Conservation (phyloP, 164 flowering plant genomes). For the Cinnamomum chago region DNA sequence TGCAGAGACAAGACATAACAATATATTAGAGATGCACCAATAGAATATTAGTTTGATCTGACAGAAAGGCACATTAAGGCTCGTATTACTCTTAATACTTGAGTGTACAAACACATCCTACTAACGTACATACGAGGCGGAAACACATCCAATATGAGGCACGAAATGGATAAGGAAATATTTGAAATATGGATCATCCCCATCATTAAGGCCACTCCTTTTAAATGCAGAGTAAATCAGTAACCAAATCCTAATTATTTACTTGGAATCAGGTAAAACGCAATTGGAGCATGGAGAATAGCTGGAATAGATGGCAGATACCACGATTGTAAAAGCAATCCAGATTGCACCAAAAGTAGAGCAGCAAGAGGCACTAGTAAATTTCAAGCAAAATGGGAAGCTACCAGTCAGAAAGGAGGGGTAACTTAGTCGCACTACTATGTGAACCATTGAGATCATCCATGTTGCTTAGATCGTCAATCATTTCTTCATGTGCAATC, state of each 20-base stretch:
- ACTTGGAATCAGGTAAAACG: neutral
- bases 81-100: no score
- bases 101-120: neutral
- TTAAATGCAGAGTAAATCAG: neutral
- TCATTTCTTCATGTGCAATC: slow-evolving; percentile 10
- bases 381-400: neutral
- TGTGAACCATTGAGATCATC: slow-evolving; percentile 43
- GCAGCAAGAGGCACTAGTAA: neutral
- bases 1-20: no score
- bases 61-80: no score
- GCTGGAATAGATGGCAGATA: neutral
- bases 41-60: no score
- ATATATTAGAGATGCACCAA: no score
- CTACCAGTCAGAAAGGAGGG: slow-evolving; percentile 62
- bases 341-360: neutral
- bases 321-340: neutral
- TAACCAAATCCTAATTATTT: neutral
- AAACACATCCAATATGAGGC: neutral
- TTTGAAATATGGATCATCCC: neutral
- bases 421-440: slow-evolving; percentile 49
- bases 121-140: neutral
- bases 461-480: slow-evolving; percentile 19
- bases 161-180: neutral
- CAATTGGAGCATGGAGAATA: neutral
- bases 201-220: neutral